Conservation (phyloP, 495 filamentous ascomycete genomes). For the Hypoxylon fuscum region DNA sequence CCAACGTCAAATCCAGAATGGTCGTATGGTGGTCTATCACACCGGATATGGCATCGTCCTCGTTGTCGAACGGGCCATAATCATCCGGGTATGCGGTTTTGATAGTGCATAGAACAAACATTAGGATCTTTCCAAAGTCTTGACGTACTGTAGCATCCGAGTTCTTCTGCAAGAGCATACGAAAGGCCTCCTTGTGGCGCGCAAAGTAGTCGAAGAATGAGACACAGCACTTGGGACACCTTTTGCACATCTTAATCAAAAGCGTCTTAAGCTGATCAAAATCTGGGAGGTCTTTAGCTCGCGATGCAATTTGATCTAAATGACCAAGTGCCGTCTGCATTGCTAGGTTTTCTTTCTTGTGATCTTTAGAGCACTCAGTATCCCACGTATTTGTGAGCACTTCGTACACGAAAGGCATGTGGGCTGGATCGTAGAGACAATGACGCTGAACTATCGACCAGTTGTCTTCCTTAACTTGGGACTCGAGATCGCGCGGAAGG, state of each 20-base stretch:
- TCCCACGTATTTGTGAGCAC: constrained; percentile 61
- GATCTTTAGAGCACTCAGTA: constrained; percentile 57
- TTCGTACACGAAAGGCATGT: constrained; percentile 71
- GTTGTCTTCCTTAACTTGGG: constrained; percentile 76
- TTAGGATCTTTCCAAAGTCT: constrained; percentile 64
- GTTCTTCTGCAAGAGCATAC: constrained; percentile 74
- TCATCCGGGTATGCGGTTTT: constrained; percentile 51
- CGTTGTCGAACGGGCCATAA: constrained; percentile 50
- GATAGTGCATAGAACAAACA: constrained; percentile 62
- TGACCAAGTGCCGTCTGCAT: constrained; percentile 76
- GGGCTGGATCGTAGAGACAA: constrained; percentile 79
- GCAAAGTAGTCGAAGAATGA: constrained; percentile 71
- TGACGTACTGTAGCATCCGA: constrained; percentile 67
- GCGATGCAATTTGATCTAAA: constrained; percentile 79
- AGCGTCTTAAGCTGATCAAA: constrained; percentile 65
- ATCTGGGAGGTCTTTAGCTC: constrained; percentile 73
- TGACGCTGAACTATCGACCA: constrained; percentile 76
- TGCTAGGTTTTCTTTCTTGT: constrained; percentile 66
- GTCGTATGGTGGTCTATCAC: background rate
- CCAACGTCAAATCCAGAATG: constrained; percentile 27
- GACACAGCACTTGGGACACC: constrained; percentile 64
- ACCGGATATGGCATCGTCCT: constrained; percentile 25
- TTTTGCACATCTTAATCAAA: constrained; percentile 62
- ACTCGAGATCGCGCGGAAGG: constrained; percentile 63
- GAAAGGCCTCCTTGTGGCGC: constrained; percentile 63